Percentiles rank a stretch among this genome's conserved stretches.
Evolutionary conservation across 305 asterid genomes (phyloP).

Genomic region (Solanum aculeatissimum): DNA sequence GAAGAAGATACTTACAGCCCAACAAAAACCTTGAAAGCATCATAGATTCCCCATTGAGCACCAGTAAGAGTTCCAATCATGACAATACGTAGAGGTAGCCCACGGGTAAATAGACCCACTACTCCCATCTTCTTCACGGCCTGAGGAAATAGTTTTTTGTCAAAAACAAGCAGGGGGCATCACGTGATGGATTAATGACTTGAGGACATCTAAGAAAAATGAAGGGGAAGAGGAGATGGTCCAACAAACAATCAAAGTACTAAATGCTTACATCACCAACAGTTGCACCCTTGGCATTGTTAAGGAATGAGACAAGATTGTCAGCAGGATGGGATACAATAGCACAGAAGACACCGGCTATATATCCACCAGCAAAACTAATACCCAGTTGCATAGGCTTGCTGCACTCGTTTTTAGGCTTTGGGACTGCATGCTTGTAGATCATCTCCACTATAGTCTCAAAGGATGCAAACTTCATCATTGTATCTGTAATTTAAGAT

Average conservation of each 20-base stretch:
- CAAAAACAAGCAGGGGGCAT: neutral
- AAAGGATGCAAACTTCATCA: constrained; percentile 96
- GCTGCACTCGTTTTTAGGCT: constrained; percentile 78
- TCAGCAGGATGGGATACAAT: constrained; percentile 91
- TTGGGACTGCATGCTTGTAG: constrained; percentile 80
- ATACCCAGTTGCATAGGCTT: constrained; percentile 80
- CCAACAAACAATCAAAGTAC: neutral
- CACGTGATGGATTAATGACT: neutral
- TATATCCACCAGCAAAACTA: constrained; percentile 89
- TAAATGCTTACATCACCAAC: constrained; percentile 72
- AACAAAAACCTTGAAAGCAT: constrained; percentile 87
- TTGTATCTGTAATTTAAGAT: constrained; percentile 51
- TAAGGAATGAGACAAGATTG: constrained; percentile 91
- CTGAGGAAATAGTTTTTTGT: constrained; percentile 12
- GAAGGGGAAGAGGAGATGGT: neutral
- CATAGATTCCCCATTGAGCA: constrained; percentile 96
- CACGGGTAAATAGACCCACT: constrained; percentile 82
- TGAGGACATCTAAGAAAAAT: neutral
- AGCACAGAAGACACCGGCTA: constrained; percentile 89
- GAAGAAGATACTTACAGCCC: constrained; percentile 63
- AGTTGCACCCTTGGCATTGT: constrained; percentile 89
- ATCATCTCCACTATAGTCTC: constrained; percentile 76
- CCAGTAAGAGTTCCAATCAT: constrained; percentile 97
- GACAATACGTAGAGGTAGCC: constrained; percentile 92
- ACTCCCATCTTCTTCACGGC: constrained; percentile 76